A percentile compares a stretch with the other conserved stretches of the same genome.
phyloP scores from a whole-genome alignment of 129 eudicot genomes.

The carrot (Daucus carota) region DH1_v3.0 NC_030381.2:45011001-45011500 shows the following conservation, averaged over 20 bases:
- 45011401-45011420: neutral
- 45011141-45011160: slow-evolving; percentile 95
- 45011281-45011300: slow-evolving; percentile 63
- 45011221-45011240: slow-evolving; percentile 47
- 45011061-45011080: neutral
- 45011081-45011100: neutral
- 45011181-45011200: slow-evolving; percentile 69
- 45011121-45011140: slow-evolving; percentile 97
- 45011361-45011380: neutral
- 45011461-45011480: neutral
- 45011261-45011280: slow-evolving; percentile 56
- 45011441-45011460: neutral
- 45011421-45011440: neutral
- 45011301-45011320: slow-evolving; percentile 73
- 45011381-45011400: neutral
- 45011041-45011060: neutral
- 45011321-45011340: slow-evolving; percentile 63
- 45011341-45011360: slow-evolving; percentile 43
- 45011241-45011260: slow-evolving; percentile 73
- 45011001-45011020: neutral
- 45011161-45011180: slow-evolving; percentile 75
- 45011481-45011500: neutral
- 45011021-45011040: neutral
- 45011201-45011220: slow-evolving; percentile 65
- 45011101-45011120: slow-evolving; percentile 39